These are phyloP conservation scores for Tylopilus balloui DNA, from an alignment of 768 basidiomycete species.

Conservation along the genomic window DNA sequence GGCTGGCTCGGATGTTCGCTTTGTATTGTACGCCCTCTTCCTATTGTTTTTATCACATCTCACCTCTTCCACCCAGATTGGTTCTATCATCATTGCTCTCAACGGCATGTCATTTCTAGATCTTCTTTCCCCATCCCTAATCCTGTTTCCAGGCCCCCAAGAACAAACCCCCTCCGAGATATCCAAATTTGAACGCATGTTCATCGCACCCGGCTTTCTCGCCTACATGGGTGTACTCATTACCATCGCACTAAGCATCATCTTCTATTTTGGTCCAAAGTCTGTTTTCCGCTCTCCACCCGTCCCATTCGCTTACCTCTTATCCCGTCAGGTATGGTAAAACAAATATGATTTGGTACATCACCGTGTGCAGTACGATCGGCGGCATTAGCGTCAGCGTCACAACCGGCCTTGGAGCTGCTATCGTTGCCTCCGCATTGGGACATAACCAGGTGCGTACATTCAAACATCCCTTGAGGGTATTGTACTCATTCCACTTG, in stretches of 20 bases:
- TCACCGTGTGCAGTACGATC: conserved; percentile 92
- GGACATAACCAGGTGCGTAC: conserved; percentile 71
- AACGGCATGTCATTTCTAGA: conserved; percentile 51
- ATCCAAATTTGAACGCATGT: conserved; percentile 67
- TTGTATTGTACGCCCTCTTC: conserved; percentile 64
- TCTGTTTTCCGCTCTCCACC: conserved; percentile 31
- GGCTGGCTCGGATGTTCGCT: conserved; percentile 94
- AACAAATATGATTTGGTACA: conserved; percentile 93
- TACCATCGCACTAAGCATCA: conserved; percentile 57
- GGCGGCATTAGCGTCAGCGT: conserved; percentile 94
- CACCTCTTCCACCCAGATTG: conserved; percentile 45
- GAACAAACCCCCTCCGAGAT: conserved; percentile 71
- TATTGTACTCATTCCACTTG: not conserved
- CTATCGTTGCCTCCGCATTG: conserved; percentile 75
- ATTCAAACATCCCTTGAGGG: not conserved
- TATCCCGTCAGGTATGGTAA: conserved; percentile 62
- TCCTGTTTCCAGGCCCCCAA: conserved; percentile 47
- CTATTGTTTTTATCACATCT: not conserved
- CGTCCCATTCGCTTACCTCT: not conserved
- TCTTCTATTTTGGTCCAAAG: conserved; percentile 80
- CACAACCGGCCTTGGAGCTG: conserved; percentile 87
- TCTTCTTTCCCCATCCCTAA: not conserved
- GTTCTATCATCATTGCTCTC: conserved; percentile 84
- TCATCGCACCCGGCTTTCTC: conserved; percentile 81
- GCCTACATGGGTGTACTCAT: conserved; percentile 65